phyloP scores from a whole-genome alignment of 2,329 filamentous ascomycete genomes.

The Aspergillus pseudotamarii region DNA sequence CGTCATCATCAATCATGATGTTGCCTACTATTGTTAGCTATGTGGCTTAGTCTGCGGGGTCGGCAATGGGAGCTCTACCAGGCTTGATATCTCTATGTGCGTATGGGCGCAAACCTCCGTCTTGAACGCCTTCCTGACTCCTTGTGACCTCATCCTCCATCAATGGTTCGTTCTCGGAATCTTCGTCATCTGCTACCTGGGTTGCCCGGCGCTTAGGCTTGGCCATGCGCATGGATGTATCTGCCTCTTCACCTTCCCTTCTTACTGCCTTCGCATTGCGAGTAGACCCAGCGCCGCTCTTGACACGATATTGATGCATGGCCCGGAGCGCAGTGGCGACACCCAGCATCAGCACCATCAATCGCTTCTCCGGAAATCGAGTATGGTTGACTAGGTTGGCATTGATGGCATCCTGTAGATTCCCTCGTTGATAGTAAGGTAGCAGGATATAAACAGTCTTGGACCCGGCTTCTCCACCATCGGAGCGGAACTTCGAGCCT shows the following conservation, averaged over 20 bases:
- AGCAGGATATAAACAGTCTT: conserved; percentile 97
- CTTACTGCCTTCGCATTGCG: conserved; percentile 59
- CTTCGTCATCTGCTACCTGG: conserved; percentile 57
- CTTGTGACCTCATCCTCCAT: conserved; percentile 76
- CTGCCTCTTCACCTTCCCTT: conserved; percentile 58
- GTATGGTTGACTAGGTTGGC: conserved; percentile 96
- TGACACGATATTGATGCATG: conserved; percentile 86
- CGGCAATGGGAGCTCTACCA: conserved; percentile 57
- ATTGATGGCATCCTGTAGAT: conserved; percentile 97
- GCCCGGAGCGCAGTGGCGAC: conserved; percentile 84
- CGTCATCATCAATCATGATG: conserved; percentile 96
- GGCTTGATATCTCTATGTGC: conserved; percentile 97
- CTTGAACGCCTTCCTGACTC: conserved; percentile 67
- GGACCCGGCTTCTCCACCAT: conserved; percentile 63
- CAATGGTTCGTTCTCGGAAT: conserved; percentile 78
- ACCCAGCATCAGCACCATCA: conserved; percentile 89
- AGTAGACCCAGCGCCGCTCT: conserved; percentile 56
- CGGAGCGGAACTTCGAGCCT: conserved; percentile 55
- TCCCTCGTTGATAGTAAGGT: conserved; percentile 92
- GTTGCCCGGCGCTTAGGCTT: conserved; percentile 46
- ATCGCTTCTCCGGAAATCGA: conserved; percentile 79
- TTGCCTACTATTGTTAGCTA: conserved; percentile 60
- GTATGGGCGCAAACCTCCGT: conserved; percentile 75
- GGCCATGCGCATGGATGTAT: conserved; percentile 44
- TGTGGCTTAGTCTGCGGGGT: not conserved